Percentiles rank a stretch among this genome's conserved stretches.
Evolutionary conservation across 495 filamentous ascomycete species (phyloP).

Genomic region (Letharia lupina): DNA sequence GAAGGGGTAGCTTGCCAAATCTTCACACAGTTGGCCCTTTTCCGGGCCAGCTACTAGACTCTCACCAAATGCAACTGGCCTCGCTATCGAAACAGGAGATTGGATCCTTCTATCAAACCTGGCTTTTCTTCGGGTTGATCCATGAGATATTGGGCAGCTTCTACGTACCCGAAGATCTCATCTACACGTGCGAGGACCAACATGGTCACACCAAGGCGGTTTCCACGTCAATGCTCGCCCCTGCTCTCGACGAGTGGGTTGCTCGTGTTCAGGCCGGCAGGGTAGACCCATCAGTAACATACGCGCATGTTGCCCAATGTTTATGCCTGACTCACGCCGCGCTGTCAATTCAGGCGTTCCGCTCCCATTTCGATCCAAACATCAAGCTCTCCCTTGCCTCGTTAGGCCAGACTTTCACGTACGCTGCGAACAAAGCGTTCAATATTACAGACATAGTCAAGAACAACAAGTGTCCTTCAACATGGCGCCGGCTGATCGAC

Average conservation of each 20-base stretch:
- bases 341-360: background rate
- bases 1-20: background rate
- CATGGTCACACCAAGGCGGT: constrained; percentile 1
- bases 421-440: background rate
- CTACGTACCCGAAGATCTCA: constrained; percentile 1
- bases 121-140: constrained; percentile 14
- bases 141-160: constrained; percentile 5
- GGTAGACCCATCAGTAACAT: background rate
- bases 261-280: background rate
- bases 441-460: background rate
- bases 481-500: background rate
- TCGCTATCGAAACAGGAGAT: constrained; percentile 1
- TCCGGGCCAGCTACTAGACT: background rate
- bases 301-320: constrained; percentile 3
- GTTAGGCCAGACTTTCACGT: background rate
- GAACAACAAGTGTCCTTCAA: background rate
- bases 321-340: background rate
- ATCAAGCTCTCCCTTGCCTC: constrained; percentile 5
- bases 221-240: background rate
- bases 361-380: background rate
- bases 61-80: background rate
- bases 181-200: background rate
- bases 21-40: background rate
- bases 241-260: background rate
- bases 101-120: constrained; percentile 9